Evolutionary conservation across 2,329 filamentous ascomycete species (phyloP), one percentile per base, ranked within the genome.

Genomic region (Xylaria sp.): DNA sequence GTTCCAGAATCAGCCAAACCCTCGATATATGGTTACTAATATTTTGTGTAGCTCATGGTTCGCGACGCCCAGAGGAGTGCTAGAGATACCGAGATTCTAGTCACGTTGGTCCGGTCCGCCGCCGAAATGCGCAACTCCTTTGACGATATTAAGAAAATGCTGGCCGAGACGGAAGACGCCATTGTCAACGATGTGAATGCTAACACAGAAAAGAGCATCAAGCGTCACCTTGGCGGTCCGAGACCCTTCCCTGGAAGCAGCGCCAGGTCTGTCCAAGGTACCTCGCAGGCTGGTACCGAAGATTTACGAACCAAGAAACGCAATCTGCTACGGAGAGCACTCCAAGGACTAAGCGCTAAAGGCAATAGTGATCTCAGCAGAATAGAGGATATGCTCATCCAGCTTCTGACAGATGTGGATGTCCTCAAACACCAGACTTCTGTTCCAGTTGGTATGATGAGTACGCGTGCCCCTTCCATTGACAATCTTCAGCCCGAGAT

Each of bases 71-170:
- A 98, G 82, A 91, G 96, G 69, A 98, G 96, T 81, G 96, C 96
- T 55, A 89, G 96, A 54, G 96, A 99, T 76, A 98, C 96, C 0
- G 96, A 99, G 81, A 98, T 99, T 65, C 85, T 99, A 20, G 93
- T 98, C 56, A 95, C 96, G 0, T 88, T 99, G 39, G 96, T 99
- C 70, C 91, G 95, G 69, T 94, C 94, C 64, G 95, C 96, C 3
- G 91, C 96, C 13, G 96, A 99, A 81, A 98, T 98, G 94, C 93
- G 95, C 72, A 97, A 93, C 74, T 97, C 94, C 0, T 97, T 98
- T 78, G 93, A 97, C 73, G 94, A 97, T 76, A 92, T 99, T 87
- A 98, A 96, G 84, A 92, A 91, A 72, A 91, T 97, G 77, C 92
- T 99, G 70, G 91, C 92, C 59, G 92, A 97, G 73, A 95, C 97